A percentile compares a stretch with the other conserved stretches of the same genome.
phyloP scores from a whole-genome alignment of 805 yeast species.

The Maudiozyma serrabonitensis region DNA sequence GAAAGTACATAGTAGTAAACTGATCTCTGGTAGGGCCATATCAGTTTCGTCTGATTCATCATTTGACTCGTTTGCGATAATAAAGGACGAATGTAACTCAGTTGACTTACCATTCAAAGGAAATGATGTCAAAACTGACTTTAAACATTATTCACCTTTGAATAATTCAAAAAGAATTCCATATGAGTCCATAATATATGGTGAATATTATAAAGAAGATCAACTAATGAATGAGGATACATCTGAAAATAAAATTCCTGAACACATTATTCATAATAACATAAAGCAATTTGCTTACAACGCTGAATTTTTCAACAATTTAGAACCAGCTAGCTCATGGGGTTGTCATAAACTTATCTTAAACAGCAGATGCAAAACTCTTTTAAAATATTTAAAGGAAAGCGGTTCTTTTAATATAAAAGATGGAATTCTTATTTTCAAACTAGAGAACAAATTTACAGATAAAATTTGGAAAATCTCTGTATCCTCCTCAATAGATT shows the following conservation, averaged over 20 bases:
- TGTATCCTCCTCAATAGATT: neutral
- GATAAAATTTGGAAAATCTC: conserved; percentile 4
- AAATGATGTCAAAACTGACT: conserved; percentile 42
- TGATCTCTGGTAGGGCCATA: conserved; percentile 28
- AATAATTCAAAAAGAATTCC: neutral
- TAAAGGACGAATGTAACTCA: conserved; percentile 52
- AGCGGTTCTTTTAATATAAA: conserved; percentile 2
- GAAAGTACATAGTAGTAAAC: conserved; percentile 26
- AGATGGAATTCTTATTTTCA: conserved; percentile 3
- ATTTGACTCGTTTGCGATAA: conserved; percentile 57
- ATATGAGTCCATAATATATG: neutral
- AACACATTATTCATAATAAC: neutral
- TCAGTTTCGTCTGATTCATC: conserved; percentile 56
- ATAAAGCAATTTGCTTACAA: conserved; percentile 6
- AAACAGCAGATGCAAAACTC: conserved; percentile 8
- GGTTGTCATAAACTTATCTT: conserved; percentile 21
- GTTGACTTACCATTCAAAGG: conserved; percentile 45
- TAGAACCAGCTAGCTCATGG: conserved; percentile 6
- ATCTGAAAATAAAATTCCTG: neutral
- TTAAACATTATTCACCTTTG: conserved; percentile 46
- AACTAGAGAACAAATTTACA: neutral
- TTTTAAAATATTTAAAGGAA: conserved; percentile 5
- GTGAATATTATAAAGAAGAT: neutral
- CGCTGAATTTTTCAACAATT: conserved; percentile 10
- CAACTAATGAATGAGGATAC: neutral